Evolutionary conservation across 2,329 filamentous ascomycete genomes (phyloP).

Genomic region (Diaporthe citriasiana): DNA sequence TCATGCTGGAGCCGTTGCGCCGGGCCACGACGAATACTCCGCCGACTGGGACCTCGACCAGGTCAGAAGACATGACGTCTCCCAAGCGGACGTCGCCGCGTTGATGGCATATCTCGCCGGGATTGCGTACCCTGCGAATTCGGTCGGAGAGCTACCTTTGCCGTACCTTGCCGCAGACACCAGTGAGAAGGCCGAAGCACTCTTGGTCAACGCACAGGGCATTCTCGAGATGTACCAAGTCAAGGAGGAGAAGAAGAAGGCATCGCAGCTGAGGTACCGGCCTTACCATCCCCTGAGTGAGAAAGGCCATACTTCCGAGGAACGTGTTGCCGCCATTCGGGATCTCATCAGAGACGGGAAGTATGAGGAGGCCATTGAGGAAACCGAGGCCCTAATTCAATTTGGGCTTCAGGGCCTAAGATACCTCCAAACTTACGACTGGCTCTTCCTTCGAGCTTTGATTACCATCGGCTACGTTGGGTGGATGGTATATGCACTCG

Average conservation of each 20-base stretch:
- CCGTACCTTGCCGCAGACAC: slow-evolving; percentile 81
- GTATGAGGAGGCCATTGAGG: slow-evolving; percentile 83
- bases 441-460: slow-evolving; percentile 91
- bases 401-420: slow-evolving; percentile 85
- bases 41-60: slow-evolving; percentile 88
- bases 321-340: slow-evolving; percentile 77
- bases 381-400: slow-evolving; percentile 82
- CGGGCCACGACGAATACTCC: slow-evolving; percentile 93
- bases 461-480: slow-evolving; percentile 93
- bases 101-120: slow-evolving; percentile 95
- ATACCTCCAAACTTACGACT: slow-evolving; percentile 98
- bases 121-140: slow-evolving; percentile 93
- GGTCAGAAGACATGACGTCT: slow-evolving; percentile 89
- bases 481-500: slow-evolving; percentile 94
- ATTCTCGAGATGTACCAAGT: slow-evolving; percentile 97
- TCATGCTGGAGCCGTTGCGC: slow-evolving; percentile 68
- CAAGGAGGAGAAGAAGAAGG: slow-evolving; percentile 88
- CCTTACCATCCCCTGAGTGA: slow-evolving; percentile 81
- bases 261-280: slow-evolving; percentile 80
- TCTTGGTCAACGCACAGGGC: slow-evolving; percentile 85
- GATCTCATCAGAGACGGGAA: slow-evolving; percentile 74
- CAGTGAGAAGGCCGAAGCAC: slow-evolving; percentile 85
- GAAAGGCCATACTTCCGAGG: slow-evolving; percentile 72
- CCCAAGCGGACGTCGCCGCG: slow-evolving; percentile 93
- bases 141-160: slow-evolving; percentile 91